Base-by-base conservation (phyloP, 768 basidiomycete genomes). In the Peribolospora kevripleyi region DNA sequence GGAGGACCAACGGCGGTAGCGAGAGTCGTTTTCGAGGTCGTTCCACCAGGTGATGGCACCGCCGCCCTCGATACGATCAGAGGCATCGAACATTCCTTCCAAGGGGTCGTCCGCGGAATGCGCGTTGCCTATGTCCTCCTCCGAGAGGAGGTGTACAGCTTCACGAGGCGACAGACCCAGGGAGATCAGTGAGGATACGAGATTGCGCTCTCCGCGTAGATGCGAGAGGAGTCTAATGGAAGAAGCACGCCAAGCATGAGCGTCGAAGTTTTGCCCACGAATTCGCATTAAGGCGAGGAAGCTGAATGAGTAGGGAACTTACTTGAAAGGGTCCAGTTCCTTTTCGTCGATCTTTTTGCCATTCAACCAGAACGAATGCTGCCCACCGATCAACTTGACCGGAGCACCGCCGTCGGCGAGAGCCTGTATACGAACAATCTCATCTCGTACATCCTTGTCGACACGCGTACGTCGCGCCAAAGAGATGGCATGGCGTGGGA, bases 21-120 rank as follows among this genome's bases (percentile, higher is more conserved):
- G 72, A 46, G 68, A 71, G 66, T 97, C 93, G 59, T 76, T 82
- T 69, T 84, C 81, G 14, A 97, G 67, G 63, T 98, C 80, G 66
- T 97, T 98, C 80, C 81, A 83, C 77, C 84, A 97, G 0, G 79
- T 64, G 45, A 90, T 73, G 3, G 82, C 72, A 42, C 69, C 72
- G 0, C 80, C 85, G 2, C 75, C 84, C 65, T 98, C 93, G 3
- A 64, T 62, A 13, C 84, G 71, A 67, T 98, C 91, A 56, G 82
- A 86, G 1, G 87, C 81, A 66, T 97, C 93, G 55, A 91, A 81
- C n/a, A 93, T 60, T 0, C 80, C 84, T 54, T 83, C 81, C 52
- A 76, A 61, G 4, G 72, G 70, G 14, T 68, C 74, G 10, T 67
- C 68, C 45, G 70, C 73, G n/a, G 69, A 69, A 56, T 78, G 75